Percentiles rank a stretch among this genome's conserved stretches.
These are phyloP conservation scores for Neopestalotiopsis clavispora DNA, from an alignment of 2,329 filamentous ascomycete genomes.

Conservation along the genomic window DNA sequence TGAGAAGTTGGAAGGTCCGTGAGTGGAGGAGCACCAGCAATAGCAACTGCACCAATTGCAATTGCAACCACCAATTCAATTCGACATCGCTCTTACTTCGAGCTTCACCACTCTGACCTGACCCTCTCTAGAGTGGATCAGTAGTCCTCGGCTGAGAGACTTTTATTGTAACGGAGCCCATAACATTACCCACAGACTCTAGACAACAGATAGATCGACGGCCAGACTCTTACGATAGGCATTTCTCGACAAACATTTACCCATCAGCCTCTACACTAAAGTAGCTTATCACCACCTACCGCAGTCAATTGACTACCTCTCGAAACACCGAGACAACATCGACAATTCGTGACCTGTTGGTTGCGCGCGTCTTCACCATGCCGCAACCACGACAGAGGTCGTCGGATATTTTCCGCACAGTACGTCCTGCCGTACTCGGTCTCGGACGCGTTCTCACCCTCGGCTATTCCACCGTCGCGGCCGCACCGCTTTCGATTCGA, in stretches of 20 bases:
- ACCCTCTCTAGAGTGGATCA: not conserved
- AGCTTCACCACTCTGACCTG: not conserved
- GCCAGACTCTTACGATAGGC: not conserved
- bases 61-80: no score
- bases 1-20: not conserved
- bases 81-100: no score
- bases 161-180: not conserved
- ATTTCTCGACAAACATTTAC: not conserved
- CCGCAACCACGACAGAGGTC: not conserved
- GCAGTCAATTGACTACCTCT: not conserved
- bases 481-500: conserved; percentile 29
- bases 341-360: not conserved
- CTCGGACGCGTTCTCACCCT: conserved; percentile 14
- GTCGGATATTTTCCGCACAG: conserved; percentile 14
- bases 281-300: not conserved
- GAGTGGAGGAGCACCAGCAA: not conserved
- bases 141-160: not conserved
- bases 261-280: not conserved
- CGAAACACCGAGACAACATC: not conserved
- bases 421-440: conserved; percentile 20
- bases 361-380: conserved; percentile 6
- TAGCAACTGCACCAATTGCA: not conserved
- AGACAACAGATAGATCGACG: not conserved
- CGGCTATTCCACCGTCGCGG: conserved; percentile 17
- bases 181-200: not conserved